Conservation (phyloP, 805 yeast genomes). For the Saturnispora ahearnii region DNA sequence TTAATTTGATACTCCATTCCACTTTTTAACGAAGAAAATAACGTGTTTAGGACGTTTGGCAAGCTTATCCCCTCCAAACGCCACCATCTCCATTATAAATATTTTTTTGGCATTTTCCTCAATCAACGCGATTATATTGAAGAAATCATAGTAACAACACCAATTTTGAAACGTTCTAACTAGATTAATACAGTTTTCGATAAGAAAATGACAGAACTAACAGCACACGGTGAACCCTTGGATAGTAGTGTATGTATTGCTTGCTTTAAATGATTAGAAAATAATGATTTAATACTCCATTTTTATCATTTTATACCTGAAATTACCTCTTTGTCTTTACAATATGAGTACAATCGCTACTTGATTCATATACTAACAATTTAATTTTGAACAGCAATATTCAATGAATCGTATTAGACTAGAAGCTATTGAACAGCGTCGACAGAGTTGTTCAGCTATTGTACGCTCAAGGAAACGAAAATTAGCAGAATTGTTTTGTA, state of each 20-base stretch:
- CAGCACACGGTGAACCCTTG: neutral
- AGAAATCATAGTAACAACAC: neutral
- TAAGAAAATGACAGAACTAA: neutral
- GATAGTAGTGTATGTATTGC: neutral
- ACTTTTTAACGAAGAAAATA: neutral
- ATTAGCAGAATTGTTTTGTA: slow-evolving; percentile 52
- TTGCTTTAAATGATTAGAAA: neutral
- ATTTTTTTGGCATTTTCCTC: neutral
- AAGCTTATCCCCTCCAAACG: neutral
- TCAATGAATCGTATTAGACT: slow-evolving; percentile 35
- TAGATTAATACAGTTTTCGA: slow-evolving; percentile 10
- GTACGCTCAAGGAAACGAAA: slow-evolving; percentile 46
- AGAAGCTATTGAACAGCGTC: slow-evolving; percentile 38
- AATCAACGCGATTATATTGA: neutral
- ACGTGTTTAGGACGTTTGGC: neutral
- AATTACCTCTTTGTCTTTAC: neutral
- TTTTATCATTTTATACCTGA: neutral
- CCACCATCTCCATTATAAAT: neutral
- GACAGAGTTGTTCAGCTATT: slow-evolving; percentile 35
- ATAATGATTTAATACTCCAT: neutral
- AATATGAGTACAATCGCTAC: slow-evolving; percentile 7
- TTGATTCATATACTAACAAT: neutral
- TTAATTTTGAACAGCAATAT: neutral
- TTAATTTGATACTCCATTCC: neutral
- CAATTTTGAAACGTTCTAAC: neutral